Percentiles rank a stretch among this genome's conserved stretches.
These are phyloP conservation scores for Rhododendron mucronatum DNA, from an alignment of 148 eudicot species.

Conservation along the genomic window DNA sequence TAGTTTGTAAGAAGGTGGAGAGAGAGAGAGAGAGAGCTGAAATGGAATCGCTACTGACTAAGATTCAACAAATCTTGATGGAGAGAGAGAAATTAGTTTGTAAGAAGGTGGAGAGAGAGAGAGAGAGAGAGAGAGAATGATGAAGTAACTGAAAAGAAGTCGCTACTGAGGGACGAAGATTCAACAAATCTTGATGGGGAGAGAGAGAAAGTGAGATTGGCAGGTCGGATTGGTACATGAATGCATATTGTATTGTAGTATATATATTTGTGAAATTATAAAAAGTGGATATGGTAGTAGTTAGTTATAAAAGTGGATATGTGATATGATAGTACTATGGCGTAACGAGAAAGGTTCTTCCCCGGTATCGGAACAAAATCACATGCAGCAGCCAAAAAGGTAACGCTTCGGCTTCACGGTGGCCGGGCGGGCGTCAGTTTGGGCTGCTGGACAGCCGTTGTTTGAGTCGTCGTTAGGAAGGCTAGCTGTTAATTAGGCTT, in stretches of 20 bases:
- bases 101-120: not conserved
- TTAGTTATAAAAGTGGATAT: not conserved
- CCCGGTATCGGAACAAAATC: not conserved
- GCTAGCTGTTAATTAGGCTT: not conserved
- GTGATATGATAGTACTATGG: not conserved
- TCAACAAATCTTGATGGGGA: not conserved
- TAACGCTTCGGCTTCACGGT: not conserved
- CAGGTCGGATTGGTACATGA: no score
- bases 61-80: constrained; percentile 1
- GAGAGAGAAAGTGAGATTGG: not conserved
- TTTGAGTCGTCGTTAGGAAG: not conserved
- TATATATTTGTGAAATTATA: no score
- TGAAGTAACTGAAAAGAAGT: no score
- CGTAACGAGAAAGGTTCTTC: not conserved
- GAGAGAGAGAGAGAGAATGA: not conserved
- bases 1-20: not conserved
- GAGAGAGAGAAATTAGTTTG: not conserved
- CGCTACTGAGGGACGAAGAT: no score
- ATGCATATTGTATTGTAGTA: no score
- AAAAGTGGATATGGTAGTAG: not conserved
- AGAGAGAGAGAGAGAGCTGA: constrained; percentile 3
- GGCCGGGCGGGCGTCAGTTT: not conserved
- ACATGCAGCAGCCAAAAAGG: not conserved
- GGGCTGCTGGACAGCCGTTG: not conserved
- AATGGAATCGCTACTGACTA: not conserved